Percentiles rank a stretch among this genome's conserved stretches.
Conservation (phyloP, 805 yeast species). For the Cyberlindnera euphorbiiphila region DNA sequence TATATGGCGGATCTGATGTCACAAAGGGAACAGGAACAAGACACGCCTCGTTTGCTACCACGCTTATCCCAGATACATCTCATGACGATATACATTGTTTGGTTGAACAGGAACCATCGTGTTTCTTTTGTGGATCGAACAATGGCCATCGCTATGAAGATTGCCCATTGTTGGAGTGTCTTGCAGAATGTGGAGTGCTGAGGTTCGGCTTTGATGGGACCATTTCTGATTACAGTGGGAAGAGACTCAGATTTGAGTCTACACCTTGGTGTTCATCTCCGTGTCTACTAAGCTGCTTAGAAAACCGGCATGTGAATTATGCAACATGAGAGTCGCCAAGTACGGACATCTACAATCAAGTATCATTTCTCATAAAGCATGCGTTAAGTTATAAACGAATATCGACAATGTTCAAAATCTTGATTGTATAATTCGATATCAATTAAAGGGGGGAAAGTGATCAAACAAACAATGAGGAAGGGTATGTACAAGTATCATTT, state of each 20-base stretch:
- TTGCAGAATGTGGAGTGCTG: slow-evolving; percentile 5
- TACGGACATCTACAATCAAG: neutral
- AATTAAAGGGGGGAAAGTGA: too few species aligned
- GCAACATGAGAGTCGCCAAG: too few species aligned
- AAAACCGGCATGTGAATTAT: too few species aligned
- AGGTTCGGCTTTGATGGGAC: slow-evolving; percentile 6
- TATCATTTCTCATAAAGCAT: neutral
- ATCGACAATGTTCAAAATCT: too few species aligned
- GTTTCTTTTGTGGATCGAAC: slow-evolving; percentile 10
- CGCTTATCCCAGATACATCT: neutral
- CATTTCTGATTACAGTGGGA: slow-evolving; percentile 5
- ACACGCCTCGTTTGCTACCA: neutral
- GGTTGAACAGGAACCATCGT: neutral
- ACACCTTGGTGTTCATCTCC: slow-evolving; percentile 11
- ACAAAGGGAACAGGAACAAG: too few species aligned
- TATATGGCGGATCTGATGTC: too few species aligned
- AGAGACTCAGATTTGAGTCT: slow-evolving; percentile 5
- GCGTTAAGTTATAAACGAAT: neutral
- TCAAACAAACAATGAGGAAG: too few species aligned
- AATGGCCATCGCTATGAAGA: slow-evolving; percentile 8
- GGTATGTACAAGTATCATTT: slow-evolving; percentile 1
- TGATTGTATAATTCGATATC: neutral
- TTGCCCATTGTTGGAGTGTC: slow-evolving; percentile 10
- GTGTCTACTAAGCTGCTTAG: slow-evolving; percentile 1
- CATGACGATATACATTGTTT: too few species aligned